Conservation (phyloP, 2,329 filamentous ascomycete species). For the Colletotrichum lentis region DNA sequence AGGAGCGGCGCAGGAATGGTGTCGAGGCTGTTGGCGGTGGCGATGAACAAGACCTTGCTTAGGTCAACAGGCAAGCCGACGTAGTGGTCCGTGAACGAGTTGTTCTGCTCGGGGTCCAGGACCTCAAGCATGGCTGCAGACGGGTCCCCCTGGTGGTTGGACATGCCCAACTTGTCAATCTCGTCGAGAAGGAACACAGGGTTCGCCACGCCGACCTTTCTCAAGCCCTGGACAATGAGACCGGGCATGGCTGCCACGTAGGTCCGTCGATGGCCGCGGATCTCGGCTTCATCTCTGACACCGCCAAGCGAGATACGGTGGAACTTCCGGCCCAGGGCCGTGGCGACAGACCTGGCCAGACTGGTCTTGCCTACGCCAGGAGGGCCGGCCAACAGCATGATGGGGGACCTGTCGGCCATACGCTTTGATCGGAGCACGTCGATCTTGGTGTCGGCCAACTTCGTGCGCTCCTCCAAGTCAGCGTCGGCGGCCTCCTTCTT, state of each 20-base stretch:
- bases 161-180: slow-evolving; percentile 93
- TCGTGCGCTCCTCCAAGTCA: slow-evolving; percentile 46
- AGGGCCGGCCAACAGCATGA: slow-evolving; percentile 89
- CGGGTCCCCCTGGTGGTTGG: slow-evolving; percentile 93
- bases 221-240: slow-evolving; percentile 88
- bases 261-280: slow-evolving; percentile 90
- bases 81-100: slow-evolving; percentile 95
- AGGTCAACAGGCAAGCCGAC: slow-evolving; percentile 94
- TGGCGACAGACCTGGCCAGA: slow-evolving; percentile 89
- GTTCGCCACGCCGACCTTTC: slow-evolving; percentile 95
- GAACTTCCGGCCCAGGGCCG: slow-evolving; percentile 91
- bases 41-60: slow-evolving; percentile 96
- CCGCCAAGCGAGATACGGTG: slow-evolving; percentile 96
- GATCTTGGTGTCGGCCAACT: slow-evolving; percentile 68
- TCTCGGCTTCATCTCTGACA: slow-evolving; percentile 95
- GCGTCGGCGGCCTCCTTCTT: slow-evolving; percentile 44
- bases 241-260: slow-evolving; percentile 99
- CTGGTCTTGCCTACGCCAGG: slow-evolving; percentile 97
- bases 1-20: slow-evolving; percentile 94
- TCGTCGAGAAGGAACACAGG: slow-evolving; percentile 96
- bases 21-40: slow-evolving; percentile 92
- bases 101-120: slow-evolving; percentile 95
- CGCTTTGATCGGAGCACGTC: slow-evolving; percentile 81
- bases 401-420: slow-evolving; percentile 94
- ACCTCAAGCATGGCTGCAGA: slow-evolving; percentile 98